These are phyloP conservation scores for Plenodomus tracheiphilus DNA, from an alignment of 2,329 filamentous ascomycete genomes.

Conservation along the genomic window DNA sequence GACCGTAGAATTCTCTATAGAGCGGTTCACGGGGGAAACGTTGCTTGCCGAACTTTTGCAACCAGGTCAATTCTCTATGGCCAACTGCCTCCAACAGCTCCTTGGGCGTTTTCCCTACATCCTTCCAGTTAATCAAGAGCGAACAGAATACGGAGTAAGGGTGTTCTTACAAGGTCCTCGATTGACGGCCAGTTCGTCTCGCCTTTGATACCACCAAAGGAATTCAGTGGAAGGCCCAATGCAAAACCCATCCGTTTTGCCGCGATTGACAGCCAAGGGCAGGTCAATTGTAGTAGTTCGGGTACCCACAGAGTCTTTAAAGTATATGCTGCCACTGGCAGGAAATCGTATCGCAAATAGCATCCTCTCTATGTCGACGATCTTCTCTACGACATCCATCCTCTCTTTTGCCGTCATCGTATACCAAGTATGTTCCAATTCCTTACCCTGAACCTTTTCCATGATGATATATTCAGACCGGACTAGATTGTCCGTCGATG, in stretches of 20 bases:
- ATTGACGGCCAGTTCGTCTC: slow-evolving; percentile 10
- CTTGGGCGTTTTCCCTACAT: slow-evolving; percentile 8
- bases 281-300: slow-evolving; percentile 1
- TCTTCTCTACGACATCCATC: slow-evolving; percentile 6
- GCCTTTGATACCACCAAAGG: slow-evolving; percentile 13
- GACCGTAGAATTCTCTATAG: slow-evolving; percentile 12
- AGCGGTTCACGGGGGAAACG: slow-evolving; percentile 11
- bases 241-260: slow-evolving; percentile 6
- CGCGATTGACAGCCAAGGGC: slow-evolving; percentile 1
- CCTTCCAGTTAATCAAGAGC: slow-evolving; percentile 5
- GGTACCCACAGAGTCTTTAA: slow-evolving; percentile 5
- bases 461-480: slow-evolving; percentile 14
- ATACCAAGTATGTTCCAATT: slow-evolving; percentile 9
- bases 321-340: slow-evolving; percentile 10
- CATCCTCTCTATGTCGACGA: slow-evolving; percentile 9
- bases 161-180: slow-evolving; percentile 15
- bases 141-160: slow-evolving; percentile 3
- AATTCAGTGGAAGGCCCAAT: slow-evolving; percentile 9
- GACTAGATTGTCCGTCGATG: slow-evolving; percentile 8
- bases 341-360: slow-evolving; percentile 11
- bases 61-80: slow-evolving; percentile 13
- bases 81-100: slow-evolving; percentile 10
- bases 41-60: slow-evolving; percentile 13
- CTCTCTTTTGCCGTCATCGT: slow-evolving; percentile 7
- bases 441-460: slow-evolving; percentile 10